These are phyloP conservation scores for Fragosphaeria purpurea DNA, from an alignment of 2,329 filamentous ascomycete species.

Conservation along the genomic window DNA sequence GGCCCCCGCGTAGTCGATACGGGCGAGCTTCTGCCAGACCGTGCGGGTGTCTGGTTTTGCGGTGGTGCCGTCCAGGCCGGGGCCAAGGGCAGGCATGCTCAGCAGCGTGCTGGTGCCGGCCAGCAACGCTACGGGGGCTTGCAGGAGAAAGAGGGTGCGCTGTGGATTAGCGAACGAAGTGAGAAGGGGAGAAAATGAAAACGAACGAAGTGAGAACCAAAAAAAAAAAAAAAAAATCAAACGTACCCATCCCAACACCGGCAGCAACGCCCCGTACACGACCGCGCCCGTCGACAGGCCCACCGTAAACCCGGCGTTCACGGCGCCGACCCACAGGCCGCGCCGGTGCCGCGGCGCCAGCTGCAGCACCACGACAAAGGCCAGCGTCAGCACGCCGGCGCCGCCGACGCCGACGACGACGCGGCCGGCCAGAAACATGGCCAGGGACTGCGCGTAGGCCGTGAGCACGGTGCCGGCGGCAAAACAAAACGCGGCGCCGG, in stretches of 20 bases:
- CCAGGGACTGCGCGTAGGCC: conserved; percentile 47
- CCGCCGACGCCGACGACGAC: conserved; percentile 58
- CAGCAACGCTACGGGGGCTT: conserved; percentile 53
- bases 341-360: conserved; percentile 56
- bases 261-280: conserved; percentile 21
- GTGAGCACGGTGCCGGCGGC: conserved; percentile 55
- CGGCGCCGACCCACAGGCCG: conserved; percentile 62
- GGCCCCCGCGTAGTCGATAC: conserved; percentile 68
- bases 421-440: conserved; percentile 58
- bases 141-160: conserved; percentile 63
- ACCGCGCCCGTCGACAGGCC: conserved; percentile 22
- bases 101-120: conserved; percentile 54
- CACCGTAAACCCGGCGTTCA: conserved; percentile 49
- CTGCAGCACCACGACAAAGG: conserved; percentile 68
- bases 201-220: not conserved
- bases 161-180: too few relatives aligned
- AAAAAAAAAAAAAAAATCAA: too few relatives aligned
- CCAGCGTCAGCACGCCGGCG: conserved; percentile 62
- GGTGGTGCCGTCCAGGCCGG: conserved; percentile 14
- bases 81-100: conserved; percentile 45
- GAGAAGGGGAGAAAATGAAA: not conserved
- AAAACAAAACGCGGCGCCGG: conserved; percentile 49
- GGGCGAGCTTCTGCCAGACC: conserved; percentile 44
- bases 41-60: conserved; percentile 18
- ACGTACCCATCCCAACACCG: conserved; percentile 59